Evolutionary conservation across 805 yeast genomes (phyloP), one percentile per base, ranked within the genome.

Genomic region (Teunomyces barrocoloradensis): DNA sequence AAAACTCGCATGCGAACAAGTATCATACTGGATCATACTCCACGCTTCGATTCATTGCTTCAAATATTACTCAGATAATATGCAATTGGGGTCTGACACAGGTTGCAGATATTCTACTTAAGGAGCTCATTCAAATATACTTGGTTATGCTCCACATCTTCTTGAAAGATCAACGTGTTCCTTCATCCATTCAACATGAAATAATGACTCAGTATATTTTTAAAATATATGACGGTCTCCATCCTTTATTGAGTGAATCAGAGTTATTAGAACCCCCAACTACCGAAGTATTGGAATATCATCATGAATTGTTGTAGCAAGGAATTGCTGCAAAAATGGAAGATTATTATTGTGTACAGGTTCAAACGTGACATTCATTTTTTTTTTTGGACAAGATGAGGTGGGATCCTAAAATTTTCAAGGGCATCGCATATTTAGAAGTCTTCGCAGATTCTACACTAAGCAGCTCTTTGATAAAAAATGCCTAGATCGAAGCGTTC

Each of bases 401-500:
- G 58, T 55, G 55, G 58, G 45, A 42, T 18, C 28, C 41, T 21
- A 47, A 42, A 47, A 39, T 33, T 47, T 21, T 20, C 36, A 13
- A 41, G 44, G 32, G 33, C 40, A 37, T 37, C 40, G 40, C 40
- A 37, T 21, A 37, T 34, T 34, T 21, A 38, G 35, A 46, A 33
- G 28, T 12, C 37, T 11, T 34, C 20, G 10, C 37, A 34, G 37
- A 17, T 34, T 34, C 13, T 37, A 23, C n/a, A 23, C 40, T 9
- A n/a, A 37, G 27, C 40, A 21, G 17, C 5, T 20, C 13, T 37
- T 37, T n/a, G 12, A 12, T 20, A 36, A 47, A 73, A 56, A 49
- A 92, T 92, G 99, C 97, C 99, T 53, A 89, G 96, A 80, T 90
- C 97, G 32, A 91, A 84, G 68, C 92, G 98, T 81, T 86, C 97